phyloP scores from a whole-genome alignment of 1,284 basidiomycete genomes.

The Erythrobasidium hasegawianum region DNA sequence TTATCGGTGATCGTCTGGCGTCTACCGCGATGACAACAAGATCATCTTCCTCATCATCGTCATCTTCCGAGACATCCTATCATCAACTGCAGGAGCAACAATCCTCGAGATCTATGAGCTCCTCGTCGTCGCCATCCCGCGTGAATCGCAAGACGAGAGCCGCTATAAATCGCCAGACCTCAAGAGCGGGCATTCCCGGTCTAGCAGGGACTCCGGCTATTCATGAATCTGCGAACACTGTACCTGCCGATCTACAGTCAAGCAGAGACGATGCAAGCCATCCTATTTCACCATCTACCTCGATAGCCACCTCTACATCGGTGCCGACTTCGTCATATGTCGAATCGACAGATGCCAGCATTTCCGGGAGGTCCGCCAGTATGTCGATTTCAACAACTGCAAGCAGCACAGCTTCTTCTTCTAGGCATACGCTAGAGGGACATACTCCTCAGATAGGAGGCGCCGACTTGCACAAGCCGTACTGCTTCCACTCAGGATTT shows the following conservation, averaged over 20 bases:
- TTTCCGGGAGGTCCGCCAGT: constrained; percentile 13
- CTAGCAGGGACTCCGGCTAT: background rate
- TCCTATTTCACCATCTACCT: background rate
- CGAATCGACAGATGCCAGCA: background rate
- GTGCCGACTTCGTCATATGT: background rate
- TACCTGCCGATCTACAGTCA: background rate
- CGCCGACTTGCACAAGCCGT: background rate
- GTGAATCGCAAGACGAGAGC: background rate
- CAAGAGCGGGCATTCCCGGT: background rate
- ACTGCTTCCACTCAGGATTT: constrained; percentile 21
- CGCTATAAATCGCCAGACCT: background rate
- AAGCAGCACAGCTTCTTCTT: constrained; percentile 3
- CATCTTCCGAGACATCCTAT: too few relatives aligned
- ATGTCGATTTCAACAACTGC: constrained; percentile 23
- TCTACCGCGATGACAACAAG: too few relatives aligned
- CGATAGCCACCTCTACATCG: background rate
- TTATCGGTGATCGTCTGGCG: too few relatives aligned
- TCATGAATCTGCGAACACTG: background rate
- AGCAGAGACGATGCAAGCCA: background rate
- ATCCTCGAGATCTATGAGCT: background rate
- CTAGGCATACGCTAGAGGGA: background rate
- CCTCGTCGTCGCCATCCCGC: background rate
- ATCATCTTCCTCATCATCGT: too few relatives aligned
- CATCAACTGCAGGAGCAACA: too few relatives aligned
- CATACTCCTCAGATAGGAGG: background rate